These are phyloP conservation scores for Nadsonia fulvescens DNA, from an alignment of 805 yeast genomes.

Conservation along the genomic window DNA sequence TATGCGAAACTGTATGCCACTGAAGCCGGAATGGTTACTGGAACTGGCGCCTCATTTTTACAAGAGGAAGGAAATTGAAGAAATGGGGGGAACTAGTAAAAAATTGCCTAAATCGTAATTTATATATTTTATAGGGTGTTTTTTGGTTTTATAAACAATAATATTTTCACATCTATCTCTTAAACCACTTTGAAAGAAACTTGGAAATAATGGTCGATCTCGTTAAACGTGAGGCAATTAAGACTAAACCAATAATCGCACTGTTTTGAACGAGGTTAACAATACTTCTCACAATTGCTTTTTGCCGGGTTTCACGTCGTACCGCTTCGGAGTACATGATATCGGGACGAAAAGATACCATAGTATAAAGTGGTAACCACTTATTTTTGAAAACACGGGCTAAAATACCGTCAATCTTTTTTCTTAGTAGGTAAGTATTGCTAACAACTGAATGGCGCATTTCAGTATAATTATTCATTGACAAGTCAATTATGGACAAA, in stretches of 20 bases:
- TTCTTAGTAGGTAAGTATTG: conserved; percentile 40
- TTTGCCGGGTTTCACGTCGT: conserved; percentile 35
- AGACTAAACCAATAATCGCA: conserved; percentile 2
- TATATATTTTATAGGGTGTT: no score
- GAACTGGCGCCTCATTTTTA: conserved; percentile 27
- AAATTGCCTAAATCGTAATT: no score
- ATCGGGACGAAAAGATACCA: conserved; percentile 81
- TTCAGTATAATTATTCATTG: conserved; percentile 65
- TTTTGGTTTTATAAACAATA: neutral
- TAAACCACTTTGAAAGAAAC: neutral
- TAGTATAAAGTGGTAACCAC: conserved; percentile 80
- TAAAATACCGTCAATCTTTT: conserved; percentile 46
- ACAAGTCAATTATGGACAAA: conserved; percentile 57
- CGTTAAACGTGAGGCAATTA: no score
- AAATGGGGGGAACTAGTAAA: no score
- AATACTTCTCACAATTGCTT: conserved; percentile 23
- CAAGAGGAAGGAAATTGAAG: conserved; percentile 17
- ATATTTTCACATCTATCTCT: conserved; percentile 1
- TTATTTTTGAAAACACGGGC: conserved; percentile 38
- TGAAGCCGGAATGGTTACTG: conserved; percentile 70
- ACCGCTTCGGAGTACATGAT: conserved; percentile 60
- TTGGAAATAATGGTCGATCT: no score
- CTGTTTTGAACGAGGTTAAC: conserved; percentile 3
- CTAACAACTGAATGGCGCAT: conserved; percentile 72
- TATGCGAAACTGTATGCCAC: conserved; percentile 74